A percentile compares a stretch with the other conserved stretches of the same genome.
phyloP scores from a whole-genome alignment of 306 rosid species.

The Pyrus communis region DNA sequence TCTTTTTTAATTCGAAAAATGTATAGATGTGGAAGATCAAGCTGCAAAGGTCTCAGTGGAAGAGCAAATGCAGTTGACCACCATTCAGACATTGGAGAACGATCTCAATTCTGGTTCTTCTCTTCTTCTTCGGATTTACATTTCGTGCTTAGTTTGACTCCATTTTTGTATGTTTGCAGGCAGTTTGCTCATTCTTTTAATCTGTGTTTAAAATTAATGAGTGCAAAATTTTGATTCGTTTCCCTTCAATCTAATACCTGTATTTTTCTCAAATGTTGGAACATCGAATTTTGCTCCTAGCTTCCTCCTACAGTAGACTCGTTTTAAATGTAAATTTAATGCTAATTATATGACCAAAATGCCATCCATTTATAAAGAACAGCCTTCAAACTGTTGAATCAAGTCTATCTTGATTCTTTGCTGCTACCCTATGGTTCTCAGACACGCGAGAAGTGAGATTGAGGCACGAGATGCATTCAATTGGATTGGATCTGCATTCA shows the following conservation, averaged over 20 bases:
- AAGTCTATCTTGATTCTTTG: neutral
- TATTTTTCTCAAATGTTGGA: too few species aligned
- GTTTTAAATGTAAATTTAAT: neutral
- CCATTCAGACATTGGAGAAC: slow-evolving; percentile 47
- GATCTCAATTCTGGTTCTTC: slow-evolving; percentile 56
- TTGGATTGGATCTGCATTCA: neutral
- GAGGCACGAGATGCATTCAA: neutral
- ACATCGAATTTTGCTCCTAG: neutral
- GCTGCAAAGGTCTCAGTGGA: slow-evolving; percentile 71
- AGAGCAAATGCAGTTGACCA: slow-evolving; percentile 63
- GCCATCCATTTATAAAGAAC: neutral
- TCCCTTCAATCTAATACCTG: neutral
- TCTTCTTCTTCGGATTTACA: neutral
- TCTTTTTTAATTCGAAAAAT: slow-evolving; percentile 1
- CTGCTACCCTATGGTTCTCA: neutral
- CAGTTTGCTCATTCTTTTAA: too few species aligned
- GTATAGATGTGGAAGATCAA: slow-evolving; percentile 75
- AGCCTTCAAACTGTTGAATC: neutral
- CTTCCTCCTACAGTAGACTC: neutral
- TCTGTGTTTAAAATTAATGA: too few species aligned
- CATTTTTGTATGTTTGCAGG: neutral
- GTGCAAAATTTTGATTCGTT: neutral
- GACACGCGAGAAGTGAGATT: neutral
- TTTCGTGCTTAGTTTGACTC: neutral
- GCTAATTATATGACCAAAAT: neutral